Percentiles rank a stretch among this genome's conserved stretches.
These are phyloP conservation scores for Clarkia xantiana DNA, from an alignment of 345 rosid species.

Conservation along the genomic window DNA sequence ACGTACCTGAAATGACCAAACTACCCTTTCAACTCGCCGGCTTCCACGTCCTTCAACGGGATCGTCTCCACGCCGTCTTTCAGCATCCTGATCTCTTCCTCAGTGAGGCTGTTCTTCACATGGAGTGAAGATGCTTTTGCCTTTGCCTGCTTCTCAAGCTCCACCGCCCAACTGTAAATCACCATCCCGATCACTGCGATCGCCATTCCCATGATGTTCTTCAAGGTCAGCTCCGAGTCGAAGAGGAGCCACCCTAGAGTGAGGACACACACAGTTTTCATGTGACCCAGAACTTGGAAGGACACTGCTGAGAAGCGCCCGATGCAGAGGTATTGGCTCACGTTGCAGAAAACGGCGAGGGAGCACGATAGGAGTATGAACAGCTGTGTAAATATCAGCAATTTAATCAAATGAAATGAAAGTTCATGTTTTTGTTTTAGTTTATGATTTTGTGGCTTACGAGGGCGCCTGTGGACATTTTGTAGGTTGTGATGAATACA, in stretches of 20 bases:
- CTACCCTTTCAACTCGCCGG: conserved; percentile 45
- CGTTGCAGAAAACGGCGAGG: conserved; percentile 88
- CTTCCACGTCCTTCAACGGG: conserved; percentile 50
- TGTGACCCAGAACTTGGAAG: conserved; percentile 93
- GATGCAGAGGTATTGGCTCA: conserved; percentile 92
- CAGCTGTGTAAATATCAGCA: conserved; percentile 31
- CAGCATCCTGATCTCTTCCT: conserved; percentile 64
- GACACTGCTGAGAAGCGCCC: conserved; percentile 89
- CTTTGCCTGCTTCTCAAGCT: conserved; percentile 46
- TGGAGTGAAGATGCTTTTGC: conserved; percentile 22
- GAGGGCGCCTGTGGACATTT: conserved; percentile 56
- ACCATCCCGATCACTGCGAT: conserved; percentile 75
- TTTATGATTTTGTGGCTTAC: conserved; percentile 25
- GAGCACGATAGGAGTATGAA: conserved; percentile 70
- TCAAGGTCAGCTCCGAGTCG: conserved; percentile 71
- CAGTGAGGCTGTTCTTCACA: conserved; percentile 54
- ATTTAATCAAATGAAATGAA: background rate
- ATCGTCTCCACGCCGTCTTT: conserved; percentile 44
- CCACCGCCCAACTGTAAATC: conserved; percentile 90
- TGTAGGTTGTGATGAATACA: conserved; percentile 44
- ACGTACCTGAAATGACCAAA: background rate
- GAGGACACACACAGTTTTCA: conserved; percentile 89
- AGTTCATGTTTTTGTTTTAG: background rate
- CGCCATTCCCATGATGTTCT: conserved; percentile 75
- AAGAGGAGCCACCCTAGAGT: conserved; percentile 85